phyloP scores from a whole-genome alignment of 78 protist genomes.

The Diacronema lutheri region DNA sequence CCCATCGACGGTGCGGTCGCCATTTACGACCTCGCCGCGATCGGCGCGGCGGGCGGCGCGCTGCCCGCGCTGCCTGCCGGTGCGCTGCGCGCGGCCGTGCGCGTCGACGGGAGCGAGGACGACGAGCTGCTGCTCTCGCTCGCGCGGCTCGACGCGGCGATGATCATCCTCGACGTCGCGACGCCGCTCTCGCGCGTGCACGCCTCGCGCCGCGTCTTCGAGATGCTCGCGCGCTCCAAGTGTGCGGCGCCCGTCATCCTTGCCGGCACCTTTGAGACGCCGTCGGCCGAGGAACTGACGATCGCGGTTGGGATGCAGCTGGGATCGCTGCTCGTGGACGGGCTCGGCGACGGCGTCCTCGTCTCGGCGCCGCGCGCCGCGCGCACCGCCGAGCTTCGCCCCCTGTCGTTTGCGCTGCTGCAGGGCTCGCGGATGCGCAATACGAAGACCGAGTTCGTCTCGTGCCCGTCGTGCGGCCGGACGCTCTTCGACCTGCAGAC shows the following conservation, averaged over 20 bases:
- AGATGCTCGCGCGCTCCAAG: neutral
- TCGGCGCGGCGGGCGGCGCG: neutral
- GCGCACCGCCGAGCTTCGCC: neutral
- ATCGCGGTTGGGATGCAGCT: neutral
- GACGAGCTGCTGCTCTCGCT: neutral
- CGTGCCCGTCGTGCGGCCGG: constrained; percentile 56
- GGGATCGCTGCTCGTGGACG: constrained; percentile 36
- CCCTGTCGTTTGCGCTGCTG: constrained; percentile 26
- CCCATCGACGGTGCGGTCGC: constrained; percentile 28
- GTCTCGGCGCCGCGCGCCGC: neutral
- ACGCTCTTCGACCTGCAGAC: constrained; percentile 49
- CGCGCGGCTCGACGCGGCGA: neutral
- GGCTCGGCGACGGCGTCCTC: constrained; percentile 37
- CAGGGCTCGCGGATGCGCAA: constrained; percentile 49
- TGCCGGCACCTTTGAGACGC: neutral
- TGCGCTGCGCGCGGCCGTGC: constrained; percentile 4
- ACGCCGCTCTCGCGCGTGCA: constrained; percentile 16
- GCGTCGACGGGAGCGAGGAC: constrained; percentile 10
- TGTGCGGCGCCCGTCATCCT: constrained; percentile 21
- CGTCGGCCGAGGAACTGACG: neutral
- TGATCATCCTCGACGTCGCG: constrained; percentile 6
- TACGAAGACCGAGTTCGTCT: constrained; percentile 56
- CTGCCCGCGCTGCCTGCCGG: neutral
- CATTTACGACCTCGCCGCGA: neutral
- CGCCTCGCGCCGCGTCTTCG: constrained; percentile 38